Base-by-base conservation (phyloP, 306 rosid species). In the Glycine latifolia region DNA sequence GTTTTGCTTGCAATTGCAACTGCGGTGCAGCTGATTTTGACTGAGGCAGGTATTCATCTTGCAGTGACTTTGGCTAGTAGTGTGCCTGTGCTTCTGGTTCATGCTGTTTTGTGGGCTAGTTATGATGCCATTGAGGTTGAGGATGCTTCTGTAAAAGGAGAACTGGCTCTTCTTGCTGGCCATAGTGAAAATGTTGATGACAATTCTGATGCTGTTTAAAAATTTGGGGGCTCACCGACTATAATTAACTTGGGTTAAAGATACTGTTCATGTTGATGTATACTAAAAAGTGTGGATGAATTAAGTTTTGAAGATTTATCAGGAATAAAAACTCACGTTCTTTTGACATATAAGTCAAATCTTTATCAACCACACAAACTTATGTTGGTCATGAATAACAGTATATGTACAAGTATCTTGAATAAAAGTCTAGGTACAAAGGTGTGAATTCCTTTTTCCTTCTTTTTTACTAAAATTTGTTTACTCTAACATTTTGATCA, bases 71-170 rank as follows among this genome's bases (percentile, higher is more conserved):
- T 90, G 41, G 89, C 84, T n/a, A 52, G 82, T 50, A 77, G 84
- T 49, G 5, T 75, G 14, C 94, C 91, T 6, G 0, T 90, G 0
- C 54, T 88, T 79, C 83, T 90, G 89, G 78, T 87, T 73, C 97
- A 92, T 89, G 94, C 97, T 2, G 79, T 87, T 84, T 86, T 92
- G 1, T 75, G 85, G 87, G 52, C 79, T 63, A 56, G 76, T 37
- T 82, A 10, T 5, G 89, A 90, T 75, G 69, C 67, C 74, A 88
- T 46, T 80, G 87, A 80, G 72, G 59, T 48, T 33, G 84, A 72
- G 62, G 79, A 84, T 66, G 87, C 37, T 72, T 35, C 70, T 62
- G 78, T 13, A 82, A 74, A 61, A 4, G 87, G 72, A 58, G 90
- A 88, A 77, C 7, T 79, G 15, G 82, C 63, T 72, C 92, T 90